These are phyloP conservation scores for Suillus spraguei DNA, from an alignment of 768 basidiomycete species.

Conservation along the genomic window DNA sequence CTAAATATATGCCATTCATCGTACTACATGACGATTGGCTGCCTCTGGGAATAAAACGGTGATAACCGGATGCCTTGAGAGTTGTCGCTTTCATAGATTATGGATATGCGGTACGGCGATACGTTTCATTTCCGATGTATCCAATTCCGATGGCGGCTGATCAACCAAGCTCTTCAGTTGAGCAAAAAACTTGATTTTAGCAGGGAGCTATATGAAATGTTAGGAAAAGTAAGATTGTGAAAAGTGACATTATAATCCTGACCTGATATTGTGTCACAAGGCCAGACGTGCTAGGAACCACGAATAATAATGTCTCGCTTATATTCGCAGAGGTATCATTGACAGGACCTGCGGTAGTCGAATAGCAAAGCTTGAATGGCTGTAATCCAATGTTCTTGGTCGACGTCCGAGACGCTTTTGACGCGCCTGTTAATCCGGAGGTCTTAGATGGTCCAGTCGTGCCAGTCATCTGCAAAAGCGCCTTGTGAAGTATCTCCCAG, in stretches of 20 bases:
- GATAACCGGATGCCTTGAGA: background rate
- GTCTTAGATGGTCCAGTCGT: slow-evolving; percentile 14
- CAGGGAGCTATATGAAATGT: slow-evolving; percentile 36
- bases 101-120: slow-evolving; percentile 4
- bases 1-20: background rate
- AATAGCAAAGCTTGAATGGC: slow-evolving; percentile 23
- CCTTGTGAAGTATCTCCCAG: slow-evolving; percentile 44
- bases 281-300: slow-evolving; percentile 77
- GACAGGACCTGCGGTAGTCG: slow-evolving; percentile 11
- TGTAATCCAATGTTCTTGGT: slow-evolving; percentile 25
- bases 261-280: slow-evolving; percentile 76
- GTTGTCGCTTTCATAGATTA: background rate
- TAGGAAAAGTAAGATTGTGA: background rate
- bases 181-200: slow-evolving; percentile 47
- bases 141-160: slow-evolving; percentile 17
- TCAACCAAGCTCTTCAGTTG: slow-evolving; percentile 34
- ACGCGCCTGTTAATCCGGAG: slow-evolving; percentile 5
- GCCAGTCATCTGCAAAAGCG: slow-evolving; percentile 31
- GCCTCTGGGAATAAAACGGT: background rate
- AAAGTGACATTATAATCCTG: slow-evolving; percentile 18
- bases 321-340: background rate
- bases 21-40: background rate
- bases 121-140: slow-evolving; percentile 13
- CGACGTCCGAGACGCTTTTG: slow-evolving; percentile 15
- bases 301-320: slow-evolving; percentile 73